Percentiles rank a stretch among this genome's conserved stretches.
Conservation (phyloP, 805 yeast genomes). For the Pichia kluyveri region DNA sequence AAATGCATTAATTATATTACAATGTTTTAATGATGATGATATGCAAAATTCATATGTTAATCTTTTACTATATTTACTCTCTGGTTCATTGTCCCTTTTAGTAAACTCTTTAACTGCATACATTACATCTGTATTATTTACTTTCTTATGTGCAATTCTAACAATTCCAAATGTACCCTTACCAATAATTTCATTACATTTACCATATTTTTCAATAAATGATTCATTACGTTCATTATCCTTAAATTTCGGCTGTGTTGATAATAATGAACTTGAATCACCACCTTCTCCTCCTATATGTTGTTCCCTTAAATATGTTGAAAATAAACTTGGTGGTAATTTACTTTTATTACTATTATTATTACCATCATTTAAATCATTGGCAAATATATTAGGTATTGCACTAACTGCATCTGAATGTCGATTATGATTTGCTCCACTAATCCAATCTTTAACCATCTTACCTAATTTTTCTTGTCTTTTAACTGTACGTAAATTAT, state of each 20-base stretch:
- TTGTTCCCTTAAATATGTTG: conserved; percentile 44
- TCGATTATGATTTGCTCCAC: conserved; percentile 47
- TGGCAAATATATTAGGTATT: conserved; percentile 52
- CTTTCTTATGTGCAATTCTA: conserved; percentile 70
- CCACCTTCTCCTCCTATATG: conserved; percentile 9
- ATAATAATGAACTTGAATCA: conserved; percentile 1
- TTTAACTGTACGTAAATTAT: conserved; percentile 64
- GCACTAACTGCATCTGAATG: conserved; percentile 68
- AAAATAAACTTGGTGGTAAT: conserved; percentile 62
- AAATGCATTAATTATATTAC: conserved; percentile 66
- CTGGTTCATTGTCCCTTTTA: conserved; percentile 49
- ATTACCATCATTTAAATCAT: conserved; percentile 22
- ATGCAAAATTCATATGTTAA: conserved; percentile 79
- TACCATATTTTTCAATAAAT: conserved; percentile 83
- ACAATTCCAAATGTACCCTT: conserved; percentile 93
- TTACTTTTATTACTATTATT: conserved; percentile 10
- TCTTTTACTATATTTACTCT: conserved; percentile 59
- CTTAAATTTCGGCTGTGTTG: conserved; percentile 11
- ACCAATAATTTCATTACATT: conserved; percentile 91
- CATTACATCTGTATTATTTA: conserved; percentile 33
- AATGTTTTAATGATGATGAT: conserved; percentile 67
- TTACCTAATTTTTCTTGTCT: conserved; percentile 69
- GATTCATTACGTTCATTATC: conserved; percentile 24
- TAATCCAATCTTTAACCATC: conserved; percentile 70
- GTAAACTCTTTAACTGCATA: conserved; percentile 88